These are phyloP conservation scores for Rhododendron mucronatum DNA, from an alignment of 148 eudicot genomes.

Conservation along the genomic window DNA sequence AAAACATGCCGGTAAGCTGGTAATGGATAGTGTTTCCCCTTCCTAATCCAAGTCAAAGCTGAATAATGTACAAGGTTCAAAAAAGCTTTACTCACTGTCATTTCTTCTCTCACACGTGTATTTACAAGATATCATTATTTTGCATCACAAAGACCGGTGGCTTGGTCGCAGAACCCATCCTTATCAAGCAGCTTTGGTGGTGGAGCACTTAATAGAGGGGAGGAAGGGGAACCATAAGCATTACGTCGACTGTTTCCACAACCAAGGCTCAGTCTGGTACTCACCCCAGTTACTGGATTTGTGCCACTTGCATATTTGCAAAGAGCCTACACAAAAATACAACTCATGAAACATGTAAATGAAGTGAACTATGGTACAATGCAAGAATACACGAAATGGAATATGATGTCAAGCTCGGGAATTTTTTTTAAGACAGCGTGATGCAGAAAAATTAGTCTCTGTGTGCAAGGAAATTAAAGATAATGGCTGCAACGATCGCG, in stretches of 20 bases:
- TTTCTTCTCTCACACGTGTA: neutral
- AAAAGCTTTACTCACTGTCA: neutral
- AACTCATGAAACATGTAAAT: neutral
- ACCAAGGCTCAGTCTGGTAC: conserved; percentile 85
- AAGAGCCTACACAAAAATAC: conserved; percentile 48
- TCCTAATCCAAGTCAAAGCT: neutral
- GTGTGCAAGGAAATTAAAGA: neutral
- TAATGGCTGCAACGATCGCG: neutral
- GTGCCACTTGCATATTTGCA: conserved; percentile 97
- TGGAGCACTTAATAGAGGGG: conserved; percentile 90
- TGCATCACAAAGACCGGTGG: conserved; percentile 82
- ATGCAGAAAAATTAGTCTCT: neutral
- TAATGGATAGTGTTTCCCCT: neutral
- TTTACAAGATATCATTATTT: conserved; percentile 21
- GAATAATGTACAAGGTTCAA: neutral
- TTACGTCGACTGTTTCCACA: conserved; percentile 86
- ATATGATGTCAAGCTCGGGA: neutral
- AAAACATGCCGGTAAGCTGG: neutral
- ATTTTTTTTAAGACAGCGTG: neutral
- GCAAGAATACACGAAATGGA: neutral
- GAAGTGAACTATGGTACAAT: neutral
- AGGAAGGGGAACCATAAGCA: conserved; percentile 90
- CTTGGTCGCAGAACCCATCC: conserved; percentile 81
- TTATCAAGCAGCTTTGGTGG: conserved; percentile 80
- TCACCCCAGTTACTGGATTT: conserved; percentile 81